Conservation (phyloP, 1,284 basidiomycete species). For the Sporisorium sorghi region DNA sequence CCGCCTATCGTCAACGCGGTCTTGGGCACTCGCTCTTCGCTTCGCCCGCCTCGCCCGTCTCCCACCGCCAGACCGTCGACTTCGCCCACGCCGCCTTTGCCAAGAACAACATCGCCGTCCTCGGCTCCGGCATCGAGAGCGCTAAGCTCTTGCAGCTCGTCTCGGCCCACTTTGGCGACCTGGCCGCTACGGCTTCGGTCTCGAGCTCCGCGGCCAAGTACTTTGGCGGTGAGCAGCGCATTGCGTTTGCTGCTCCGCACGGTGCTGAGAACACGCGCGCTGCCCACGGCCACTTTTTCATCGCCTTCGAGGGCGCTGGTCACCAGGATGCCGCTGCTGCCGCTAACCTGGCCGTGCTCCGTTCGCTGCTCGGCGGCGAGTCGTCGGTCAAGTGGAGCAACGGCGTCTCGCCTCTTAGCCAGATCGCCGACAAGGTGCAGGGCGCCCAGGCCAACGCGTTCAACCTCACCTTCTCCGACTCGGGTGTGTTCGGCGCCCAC, state of each 20-base stretch:
- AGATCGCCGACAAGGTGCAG: slow-evolving; percentile 40
- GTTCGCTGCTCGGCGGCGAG: slow-evolving; percentile 64
- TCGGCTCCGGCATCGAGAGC: slow-evolving; percentile 62
- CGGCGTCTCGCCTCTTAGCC: slow-evolving; percentile 60
- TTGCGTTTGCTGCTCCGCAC: slow-evolving; percentile 60
- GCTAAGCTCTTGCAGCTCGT: slow-evolving; percentile 59
- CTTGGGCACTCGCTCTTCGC: slow-evolving; percentile 67
- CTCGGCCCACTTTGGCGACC: slow-evolving; percentile 50
- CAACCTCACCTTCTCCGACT: slow-evolving; percentile 64
- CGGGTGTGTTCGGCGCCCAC: slow-evolving; percentile 65
- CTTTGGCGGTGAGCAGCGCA: slow-evolving; percentile 67
- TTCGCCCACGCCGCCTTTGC: slow-evolving; percentile 60
- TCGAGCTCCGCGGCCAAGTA: slow-evolving; percentile 57
- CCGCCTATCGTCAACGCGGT: slow-evolving; percentile 65
- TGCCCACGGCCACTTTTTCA: slow-evolving; percentile 63
- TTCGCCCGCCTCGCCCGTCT: slow-evolving; percentile 61
- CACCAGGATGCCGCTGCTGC: slow-evolving; percentile 37
- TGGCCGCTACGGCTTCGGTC: slow-evolving; percentile 46
- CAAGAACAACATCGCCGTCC: slow-evolving; percentile 66
- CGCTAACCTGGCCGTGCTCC: slow-evolving; percentile 65
- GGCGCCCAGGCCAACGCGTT: slow-evolving; percentile 62
- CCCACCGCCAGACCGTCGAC: slow-evolving; percentile 49
- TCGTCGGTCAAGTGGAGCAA: slow-evolving; percentile 66
- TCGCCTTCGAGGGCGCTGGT: slow-evolving; percentile 65
- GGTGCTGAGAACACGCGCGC: slow-evolving; percentile 56